These are phyloP conservation scores for Moesziomyces parantarcticus DNA, from an alignment of 1,284 basidiomycete genomes.

Conservation along the genomic window DNA sequence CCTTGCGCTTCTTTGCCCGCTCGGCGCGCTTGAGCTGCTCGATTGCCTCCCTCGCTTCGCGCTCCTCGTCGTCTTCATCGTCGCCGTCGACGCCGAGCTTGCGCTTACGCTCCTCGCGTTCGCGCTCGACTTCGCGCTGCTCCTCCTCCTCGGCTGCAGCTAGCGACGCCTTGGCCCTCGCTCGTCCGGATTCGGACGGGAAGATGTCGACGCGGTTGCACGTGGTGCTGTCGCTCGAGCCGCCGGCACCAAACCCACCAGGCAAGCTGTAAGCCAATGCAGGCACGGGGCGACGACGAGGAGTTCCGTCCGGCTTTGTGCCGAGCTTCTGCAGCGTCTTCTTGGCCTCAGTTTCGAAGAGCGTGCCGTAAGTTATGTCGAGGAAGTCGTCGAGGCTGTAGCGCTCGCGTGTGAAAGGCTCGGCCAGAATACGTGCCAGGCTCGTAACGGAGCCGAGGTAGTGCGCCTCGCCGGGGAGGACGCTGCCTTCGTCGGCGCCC, in stretches of 20 bases:
- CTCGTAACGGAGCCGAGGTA: conserved; percentile 87
- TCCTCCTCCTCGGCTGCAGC: conserved; percentile 31
- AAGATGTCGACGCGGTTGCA: conserved; percentile 41
- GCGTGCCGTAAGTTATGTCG: conserved; percentile 93
- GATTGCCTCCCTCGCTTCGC: conserved; percentile 42
- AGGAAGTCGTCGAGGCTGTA: conserved; percentile 96
- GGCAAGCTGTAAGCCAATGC: conserved; percentile 37
- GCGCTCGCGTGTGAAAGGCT: conserved; percentile 89
- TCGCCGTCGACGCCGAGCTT: conserved; percentile 18
- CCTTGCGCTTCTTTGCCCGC: conserved; percentile 43
- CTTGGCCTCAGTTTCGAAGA: conserved; percentile 86
- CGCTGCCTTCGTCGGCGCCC: conserved; percentile 24
- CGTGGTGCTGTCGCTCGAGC: conserved; percentile 15
- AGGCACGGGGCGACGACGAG: conserved; percentile 4
- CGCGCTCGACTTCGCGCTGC: conserved; percentile 18
- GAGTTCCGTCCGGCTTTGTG: conserved; percentile 2
- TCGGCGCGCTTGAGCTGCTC: conserved; percentile 39
- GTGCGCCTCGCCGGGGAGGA: conserved; percentile 73
- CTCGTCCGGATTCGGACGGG: conserved; percentile 23
- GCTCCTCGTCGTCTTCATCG: conserved; percentile 25
- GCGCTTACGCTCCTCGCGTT: conserved; percentile 26
- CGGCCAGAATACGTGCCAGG: conserved; percentile 84
- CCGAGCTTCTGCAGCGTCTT: conserved; percentile 73
- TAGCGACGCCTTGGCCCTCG: conserved; percentile 11
- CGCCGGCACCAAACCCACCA: conserved; percentile 38